Evolutionary conservation across 2,329 filamentous ascomycete genomes (phyloP), one percentile per base, ranked within the genome.

Genomic region (Fusarium sp.): DNA sequence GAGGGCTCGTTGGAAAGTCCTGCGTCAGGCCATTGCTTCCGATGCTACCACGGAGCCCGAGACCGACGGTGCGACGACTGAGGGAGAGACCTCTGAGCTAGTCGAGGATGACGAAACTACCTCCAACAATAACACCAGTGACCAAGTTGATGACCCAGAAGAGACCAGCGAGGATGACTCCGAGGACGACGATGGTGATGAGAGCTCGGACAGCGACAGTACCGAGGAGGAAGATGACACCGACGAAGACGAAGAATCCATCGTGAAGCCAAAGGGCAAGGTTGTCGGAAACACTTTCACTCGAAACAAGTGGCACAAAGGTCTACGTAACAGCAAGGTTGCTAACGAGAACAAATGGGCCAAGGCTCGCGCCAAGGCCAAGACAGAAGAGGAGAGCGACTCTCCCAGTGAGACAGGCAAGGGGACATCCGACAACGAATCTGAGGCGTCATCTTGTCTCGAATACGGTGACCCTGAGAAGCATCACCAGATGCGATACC

Each of bases 1-100:
- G 32, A 76, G 74, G 57, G 66, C 71, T 21, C 78, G 79, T 5
- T 82, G 78, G 78, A 73, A 76, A 37, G 47, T 70, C n/a, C 73
- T 81, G 21, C 5, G 21, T 23, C 21, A 72, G 55, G 16, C 60
- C 4, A 14, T 41, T 14, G n/a, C 47, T 14, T 42, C 34, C 3
- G 37, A 48, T 4, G 23, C 40, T 7, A n/a, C 59, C 16, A 58
- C 58, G 5, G 53, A 59, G 25, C 32, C 53, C 3, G 62, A 59
- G 21, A 63, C 48, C 3, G 51, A 30, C 28, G 46, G 53, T 23
- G 27, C 21, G 20, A 37, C 41, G 23, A 27, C 47, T 10, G 53
- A 54, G 10, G 8, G 30, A 14, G 12, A 20, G 34, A 21, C 49
- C 23, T n/a, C 7, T 8, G 10, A 42, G 23, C n/a, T 21, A 53